Conservation (phyloP, 1,284 basidiomycete genomes). For the Quambalaria eucalypti region DNA sequence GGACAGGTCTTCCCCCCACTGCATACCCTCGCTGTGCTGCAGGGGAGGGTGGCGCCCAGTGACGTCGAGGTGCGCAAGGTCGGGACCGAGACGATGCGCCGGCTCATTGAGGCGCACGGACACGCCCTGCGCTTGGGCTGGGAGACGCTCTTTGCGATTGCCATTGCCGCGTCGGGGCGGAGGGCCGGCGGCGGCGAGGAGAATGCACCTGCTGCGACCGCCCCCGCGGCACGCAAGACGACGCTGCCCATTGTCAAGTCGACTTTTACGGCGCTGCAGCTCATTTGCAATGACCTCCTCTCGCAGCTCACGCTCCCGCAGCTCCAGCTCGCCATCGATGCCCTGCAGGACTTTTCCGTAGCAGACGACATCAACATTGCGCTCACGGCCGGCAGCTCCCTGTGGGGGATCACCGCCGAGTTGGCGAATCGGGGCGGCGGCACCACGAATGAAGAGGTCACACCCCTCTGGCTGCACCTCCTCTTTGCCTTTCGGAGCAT, state of each 20-base stretch:
- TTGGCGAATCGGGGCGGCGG: conserved; percentile 21
- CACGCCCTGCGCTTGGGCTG: conserved; percentile 84
- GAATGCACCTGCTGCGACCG: neutral
- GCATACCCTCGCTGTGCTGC: conserved; percentile 63
- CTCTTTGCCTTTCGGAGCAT: conserved; percentile 72
- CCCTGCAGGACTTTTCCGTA: conserved; percentile 77
- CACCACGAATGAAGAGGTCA: conserved; percentile 1
- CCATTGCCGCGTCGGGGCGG: conserved; percentile 21
- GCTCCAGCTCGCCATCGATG: conserved; percentile 75
- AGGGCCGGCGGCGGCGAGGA: neutral
- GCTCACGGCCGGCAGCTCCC: conserved; percentile 55
- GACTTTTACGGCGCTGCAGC: conserved; percentile 82
- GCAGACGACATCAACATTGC: conserved; percentile 85
- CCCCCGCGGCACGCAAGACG: conserved; percentile 11
- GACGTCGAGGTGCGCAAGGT: conserved; percentile 67
- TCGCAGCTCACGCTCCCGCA: conserved; percentile 69
- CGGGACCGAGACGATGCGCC: conserved; percentile 77
- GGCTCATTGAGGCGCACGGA: conserved; percentile 74
- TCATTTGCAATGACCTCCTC: conserved; percentile 82
- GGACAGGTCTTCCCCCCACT: conserved; percentile 72
- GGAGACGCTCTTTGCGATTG: conserved; percentile 80
- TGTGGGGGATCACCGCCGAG: conserved; percentile 44
- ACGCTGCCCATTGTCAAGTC: conserved; percentile 58
- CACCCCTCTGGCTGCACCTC: conserved; percentile 69
- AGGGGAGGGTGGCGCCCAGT: conserved; percentile 46